phyloP scores from a whole-genome alignment of 345 rosid species.

The Eucalyptus brandiana region DNA sequence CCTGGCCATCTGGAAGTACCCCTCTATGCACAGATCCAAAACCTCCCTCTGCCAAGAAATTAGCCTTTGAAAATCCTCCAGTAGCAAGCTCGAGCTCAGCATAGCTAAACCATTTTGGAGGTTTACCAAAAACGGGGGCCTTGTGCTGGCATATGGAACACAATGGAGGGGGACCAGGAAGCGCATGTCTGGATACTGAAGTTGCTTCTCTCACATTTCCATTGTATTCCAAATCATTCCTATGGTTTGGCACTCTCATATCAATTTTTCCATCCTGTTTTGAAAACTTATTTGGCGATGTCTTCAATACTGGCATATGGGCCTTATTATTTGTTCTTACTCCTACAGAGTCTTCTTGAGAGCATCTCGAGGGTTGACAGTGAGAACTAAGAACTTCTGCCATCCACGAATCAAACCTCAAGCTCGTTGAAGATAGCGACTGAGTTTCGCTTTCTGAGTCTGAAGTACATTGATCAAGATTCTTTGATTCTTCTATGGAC shows the following conservation, averaged over 20 bases:
- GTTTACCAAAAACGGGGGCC: constrained; percentile 95
- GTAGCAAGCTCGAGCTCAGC: constrained; percentile 96
- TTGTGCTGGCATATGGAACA: constrained; percentile 97
- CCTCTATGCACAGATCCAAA: constrained; percentile 99
- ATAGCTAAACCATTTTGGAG: constrained; percentile 88
- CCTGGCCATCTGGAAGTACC: constrained; percentile 93
- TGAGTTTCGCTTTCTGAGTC: constrained; percentile 73
- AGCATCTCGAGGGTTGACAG: background rate
- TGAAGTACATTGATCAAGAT: constrained; percentile 44
- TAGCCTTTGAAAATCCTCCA: constrained; percentile 87
- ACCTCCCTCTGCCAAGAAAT: constrained; percentile 98
- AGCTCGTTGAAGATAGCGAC: constrained; percentile 65
- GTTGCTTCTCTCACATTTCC: constrained; percentile 82
- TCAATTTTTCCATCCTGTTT: background rate
- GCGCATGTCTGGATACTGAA: constrained; percentile 67
- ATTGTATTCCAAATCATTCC: constrained; percentile 45
- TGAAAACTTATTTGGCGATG: background rate
- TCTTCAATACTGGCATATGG: constrained; percentile 6
- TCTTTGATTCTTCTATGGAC: constrained; percentile 42
- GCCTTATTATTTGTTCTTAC: constrained; percentile 17
- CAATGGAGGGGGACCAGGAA: constrained; percentile 88
- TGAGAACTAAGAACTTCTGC: constrained; percentile 39
- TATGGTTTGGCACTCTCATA: constrained; percentile 1
- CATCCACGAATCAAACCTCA: constrained; percentile 86
- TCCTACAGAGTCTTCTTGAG: background rate